Conservation (phyloP, 1,284 basidiomycete species). For the Moniliella sp. region DNA sequence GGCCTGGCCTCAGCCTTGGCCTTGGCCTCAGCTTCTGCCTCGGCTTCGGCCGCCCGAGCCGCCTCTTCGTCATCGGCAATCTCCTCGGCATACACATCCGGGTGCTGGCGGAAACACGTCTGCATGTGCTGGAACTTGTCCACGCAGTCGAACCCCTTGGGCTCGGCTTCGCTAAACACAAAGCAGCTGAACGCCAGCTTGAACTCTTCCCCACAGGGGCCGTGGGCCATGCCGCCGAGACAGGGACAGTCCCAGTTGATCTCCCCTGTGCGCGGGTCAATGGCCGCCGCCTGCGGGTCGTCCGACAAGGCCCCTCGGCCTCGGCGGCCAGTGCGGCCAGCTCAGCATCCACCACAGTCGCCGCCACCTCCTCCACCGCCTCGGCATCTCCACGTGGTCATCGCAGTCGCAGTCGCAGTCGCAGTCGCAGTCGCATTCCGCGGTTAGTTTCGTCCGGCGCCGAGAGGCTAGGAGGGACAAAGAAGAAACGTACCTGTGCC, state of each 20-base stretch:
- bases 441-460: too few relatives aligned
- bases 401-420: too few relatives aligned
- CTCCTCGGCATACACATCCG: constrained; percentile 74
- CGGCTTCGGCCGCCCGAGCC: constrained; percentile 9
- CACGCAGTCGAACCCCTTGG: constrained; percentile 91
- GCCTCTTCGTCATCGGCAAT: constrained; percentile 24
- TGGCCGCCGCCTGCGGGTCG: constrained; percentile 39
- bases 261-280: constrained; percentile 68
- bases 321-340: too few relatives aligned
- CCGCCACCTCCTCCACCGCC: constrained; percentile 7
- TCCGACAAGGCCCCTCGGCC: too few relatives aligned
- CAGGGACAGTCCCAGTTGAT: constrained; percentile 42
- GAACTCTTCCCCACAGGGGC: constrained; percentile 82
- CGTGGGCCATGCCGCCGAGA: constrained; percentile 91
- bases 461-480: too few relatives aligned
- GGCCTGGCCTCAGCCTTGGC: too few relatives aligned
- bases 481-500: too few relatives aligned
- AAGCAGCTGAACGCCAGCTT: constrained; percentile 93
- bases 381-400: too few relatives aligned
- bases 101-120: constrained; percentile 84
- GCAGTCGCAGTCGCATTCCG: too few relatives aligned
- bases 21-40: constrained; percentile 7
- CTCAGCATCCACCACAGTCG: too few relatives aligned
- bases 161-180: constrained; percentile 75
- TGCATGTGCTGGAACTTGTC: constrained; percentile 97